Percentiles rank a stretch among this genome's conserved stretches.
These are phyloP conservation scores for Monosporascus sp. DNA, from an alignment of 2,329 filamentous ascomycete genomes.

Conservation along the genomic window DNA sequence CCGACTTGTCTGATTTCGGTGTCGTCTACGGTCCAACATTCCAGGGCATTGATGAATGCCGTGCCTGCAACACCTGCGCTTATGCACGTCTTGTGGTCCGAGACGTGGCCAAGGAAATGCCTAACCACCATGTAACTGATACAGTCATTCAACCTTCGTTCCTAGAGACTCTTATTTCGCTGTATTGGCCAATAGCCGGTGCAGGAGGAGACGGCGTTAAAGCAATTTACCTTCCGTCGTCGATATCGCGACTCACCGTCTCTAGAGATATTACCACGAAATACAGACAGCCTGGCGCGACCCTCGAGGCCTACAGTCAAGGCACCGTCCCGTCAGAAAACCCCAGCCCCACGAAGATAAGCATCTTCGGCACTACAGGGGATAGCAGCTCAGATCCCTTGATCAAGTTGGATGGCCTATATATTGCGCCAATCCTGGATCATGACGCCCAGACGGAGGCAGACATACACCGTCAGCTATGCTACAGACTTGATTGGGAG, in stretches of 20 bases:
- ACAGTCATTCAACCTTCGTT: conserved; percentile 32
- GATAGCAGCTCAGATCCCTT: conserved; percentile 25
- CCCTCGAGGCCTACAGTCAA: conserved; percentile 30
- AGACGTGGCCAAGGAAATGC: conserved; percentile 35
- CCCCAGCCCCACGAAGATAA: conserved; percentile 31
- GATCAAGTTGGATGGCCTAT: conserved; percentile 31
- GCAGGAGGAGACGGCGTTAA: conserved; percentile 23
- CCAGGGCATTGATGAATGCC: conserved; percentile 43
- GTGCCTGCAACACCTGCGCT: conserved; percentile 29
- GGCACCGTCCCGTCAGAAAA: conserved; percentile 21
- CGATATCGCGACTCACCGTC: conserved; percentile 33
- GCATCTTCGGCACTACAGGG: conserved; percentile 28
- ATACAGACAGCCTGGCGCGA: conserved; percentile 22
- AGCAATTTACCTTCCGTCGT: conserved; percentile 38
- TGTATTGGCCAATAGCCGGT: conserved; percentile 35
- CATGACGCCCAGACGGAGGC: conserved; percentile 21
- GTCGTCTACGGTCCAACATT: conserved; percentile 47
- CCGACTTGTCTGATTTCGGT: conserved; percentile 38
- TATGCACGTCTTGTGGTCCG: conserved; percentile 29
- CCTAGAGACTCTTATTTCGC: conserved; percentile 34
- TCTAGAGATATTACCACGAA: conserved; percentile 23
- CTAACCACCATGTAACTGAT: conserved; percentile 27
- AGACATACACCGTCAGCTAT: conserved; percentile 33
- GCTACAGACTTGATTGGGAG: conserved; percentile 43
- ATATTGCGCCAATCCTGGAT: conserved; percentile 36